Evolutionary conservation across 2,329 filamentous ascomycete species (phyloP).

Genomic region (Paracorniculantispora psalliotae): DNA sequence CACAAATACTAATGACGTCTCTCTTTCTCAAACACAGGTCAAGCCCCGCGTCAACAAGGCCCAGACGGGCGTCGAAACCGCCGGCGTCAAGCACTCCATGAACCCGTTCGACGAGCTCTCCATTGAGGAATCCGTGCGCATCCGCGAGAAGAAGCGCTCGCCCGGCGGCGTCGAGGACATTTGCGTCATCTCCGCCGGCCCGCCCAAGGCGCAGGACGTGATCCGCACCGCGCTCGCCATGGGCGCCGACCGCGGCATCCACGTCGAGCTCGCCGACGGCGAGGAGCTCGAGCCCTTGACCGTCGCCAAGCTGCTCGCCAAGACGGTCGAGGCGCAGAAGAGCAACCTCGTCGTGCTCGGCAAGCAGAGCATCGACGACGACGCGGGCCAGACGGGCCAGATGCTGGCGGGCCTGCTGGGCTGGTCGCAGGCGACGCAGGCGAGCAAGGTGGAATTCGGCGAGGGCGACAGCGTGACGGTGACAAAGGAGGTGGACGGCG

Average conservation of each 20-base stretch:
- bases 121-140: conserved; percentile 89
- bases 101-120: conserved; percentile 99
- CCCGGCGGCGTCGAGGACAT: conserved; percentile 82
- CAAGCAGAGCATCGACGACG: conserved; percentile 98
- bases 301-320: conserved; percentile 85
- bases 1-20: not conserved
- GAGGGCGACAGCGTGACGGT: conserved; percentile 68
- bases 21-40: conserved; percentile 40
- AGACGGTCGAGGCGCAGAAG: conserved; percentile 76
- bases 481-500: conserved; percentile 90
- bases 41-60: conserved; percentile 66
- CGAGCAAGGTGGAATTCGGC: conserved; percentile 74
- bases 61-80: conserved; percentile 83
- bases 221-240: conserved; percentile 97
- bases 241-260: conserved; percentile 89
- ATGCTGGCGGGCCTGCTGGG: conserved; percentile 91
- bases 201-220: conserved; percentile 79
- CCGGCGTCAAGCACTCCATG: conserved; percentile 94
- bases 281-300: conserved; percentile 79
- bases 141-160: conserved; percentile 78
- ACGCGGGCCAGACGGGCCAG: conserved; percentile 91
- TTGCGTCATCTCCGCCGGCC: conserved; percentile 81
- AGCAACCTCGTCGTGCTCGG: conserved; percentile 90
- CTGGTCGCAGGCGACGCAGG: conserved; percentile 94
- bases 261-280: conserved; percentile 73